Evolutionary conservation across 768 basidiomycete genomes (phyloP).

Genomic region (Lyophyllum semitale): DNA sequence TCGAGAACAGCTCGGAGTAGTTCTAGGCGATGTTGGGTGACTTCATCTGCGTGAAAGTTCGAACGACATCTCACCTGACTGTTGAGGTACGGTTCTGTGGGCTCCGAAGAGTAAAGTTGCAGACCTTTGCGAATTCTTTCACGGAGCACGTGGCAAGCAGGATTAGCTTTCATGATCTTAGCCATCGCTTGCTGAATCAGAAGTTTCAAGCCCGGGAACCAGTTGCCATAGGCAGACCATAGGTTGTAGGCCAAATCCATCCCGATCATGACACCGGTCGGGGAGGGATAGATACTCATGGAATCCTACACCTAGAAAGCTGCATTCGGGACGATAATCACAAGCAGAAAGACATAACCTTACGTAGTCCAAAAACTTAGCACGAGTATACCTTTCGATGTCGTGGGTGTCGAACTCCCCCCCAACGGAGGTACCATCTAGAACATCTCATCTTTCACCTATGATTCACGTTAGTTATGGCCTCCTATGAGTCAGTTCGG

Average conservation of each 20-base stretch:
- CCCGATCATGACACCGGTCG: conserved; percentile 98
- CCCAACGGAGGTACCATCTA: conserved; percentile 96
- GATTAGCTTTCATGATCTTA: conserved; percentile 99
- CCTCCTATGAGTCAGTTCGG: neutral
- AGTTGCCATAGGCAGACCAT: conserved; percentile 98
- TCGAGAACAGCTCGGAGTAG: conserved; percentile 95
- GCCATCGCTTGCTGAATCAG: conserved; percentile 98
- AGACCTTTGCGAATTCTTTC: conserved; percentile 99
- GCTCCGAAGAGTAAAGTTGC: conserved; percentile 97
- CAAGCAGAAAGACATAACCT: conserved; percentile 23
- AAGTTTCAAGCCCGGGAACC: conserved; percentile 99
- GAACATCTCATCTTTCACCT: conserved; percentile 92
- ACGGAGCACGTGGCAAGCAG: conserved; percentile 93
- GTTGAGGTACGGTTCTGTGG: conserved; percentile 98
- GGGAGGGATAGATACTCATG: conserved; percentile 99
- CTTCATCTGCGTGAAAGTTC: neutral
- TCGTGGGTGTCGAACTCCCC: conserved; percentile 99
- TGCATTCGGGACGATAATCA: neutral
- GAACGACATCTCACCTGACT: conserved; percentile 60
- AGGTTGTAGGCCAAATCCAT: conserved; percentile 98
- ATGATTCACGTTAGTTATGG: conserved; percentile 8
- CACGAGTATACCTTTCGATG: conserved; percentile 97
- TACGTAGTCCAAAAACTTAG: conserved; percentile 98
- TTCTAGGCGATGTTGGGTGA: conserved; percentile 45
- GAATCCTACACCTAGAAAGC: conserved; percentile 78